These are phyloP conservation scores for Teratosphaeria pseudoeucalypti DNA, from an alignment of 2,329 filamentous ascomycete genomes.

Conservation along the genomic window DNA sequence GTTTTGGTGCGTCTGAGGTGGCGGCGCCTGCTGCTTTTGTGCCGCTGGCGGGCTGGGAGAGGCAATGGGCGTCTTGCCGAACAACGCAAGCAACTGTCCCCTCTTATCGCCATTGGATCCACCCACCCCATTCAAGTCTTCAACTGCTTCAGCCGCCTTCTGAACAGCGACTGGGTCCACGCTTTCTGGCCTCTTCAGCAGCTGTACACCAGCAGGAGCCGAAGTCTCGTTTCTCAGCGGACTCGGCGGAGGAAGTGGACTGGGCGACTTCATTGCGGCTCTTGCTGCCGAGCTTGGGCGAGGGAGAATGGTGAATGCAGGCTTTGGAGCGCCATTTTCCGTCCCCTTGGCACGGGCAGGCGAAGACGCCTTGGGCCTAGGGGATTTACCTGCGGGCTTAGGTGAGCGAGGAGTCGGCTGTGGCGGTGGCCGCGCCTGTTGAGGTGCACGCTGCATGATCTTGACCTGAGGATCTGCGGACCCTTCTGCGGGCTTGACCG, in stretches of 20 bases:
- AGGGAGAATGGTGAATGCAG: constrained; percentile 21
- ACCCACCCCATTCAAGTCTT: constrained; percentile 1
- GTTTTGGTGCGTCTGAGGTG: background rate
- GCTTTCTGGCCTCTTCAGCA: constrained; percentile 19
- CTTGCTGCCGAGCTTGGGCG: constrained; percentile 14
- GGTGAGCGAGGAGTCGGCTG: constrained; percentile 1
- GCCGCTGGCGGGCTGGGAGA: background rate
- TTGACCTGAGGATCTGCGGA: constrained; percentile 4
- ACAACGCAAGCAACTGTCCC: constrained; percentile 20
- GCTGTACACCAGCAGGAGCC: constrained; percentile 14
- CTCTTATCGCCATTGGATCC: constrained; percentile 12
- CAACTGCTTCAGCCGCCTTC: constrained; percentile 5
- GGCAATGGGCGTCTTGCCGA: constrained; percentile 11
- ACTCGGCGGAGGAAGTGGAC: constrained; percentile 11
- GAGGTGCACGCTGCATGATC: constrained; percentile 10
- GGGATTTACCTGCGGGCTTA: constrained; percentile 3
- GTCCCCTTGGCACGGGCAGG: background rate
- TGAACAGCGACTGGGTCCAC: constrained; percentile 7
- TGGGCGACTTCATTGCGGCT: constrained; percentile 5
- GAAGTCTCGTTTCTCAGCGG: constrained; percentile 15
- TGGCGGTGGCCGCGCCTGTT: constrained; percentile 1
- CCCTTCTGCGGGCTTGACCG: constrained; percentile 6
- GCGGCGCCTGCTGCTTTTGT: background rate
- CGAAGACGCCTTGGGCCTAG: constrained; percentile 3
- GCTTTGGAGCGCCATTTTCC: constrained; percentile 10